Conservation (phyloP, 495 filamentous ascomycete genomes). For the Neurospora sp. region DNA sequence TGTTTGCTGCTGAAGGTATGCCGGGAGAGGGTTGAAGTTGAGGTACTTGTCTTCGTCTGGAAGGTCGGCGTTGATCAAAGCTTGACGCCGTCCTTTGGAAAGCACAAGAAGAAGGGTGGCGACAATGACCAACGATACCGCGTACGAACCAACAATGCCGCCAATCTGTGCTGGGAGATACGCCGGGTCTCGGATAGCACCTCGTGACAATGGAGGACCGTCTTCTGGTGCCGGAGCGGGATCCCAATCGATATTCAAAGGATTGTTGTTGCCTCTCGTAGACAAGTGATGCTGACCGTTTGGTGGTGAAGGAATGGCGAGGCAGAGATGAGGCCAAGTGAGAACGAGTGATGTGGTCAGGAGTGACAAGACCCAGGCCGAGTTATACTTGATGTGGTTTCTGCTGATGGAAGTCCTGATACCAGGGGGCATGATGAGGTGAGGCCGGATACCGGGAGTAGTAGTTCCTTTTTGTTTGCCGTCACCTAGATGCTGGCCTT, state of each 20-base stretch:
- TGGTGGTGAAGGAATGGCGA: conserved; percentile 10
- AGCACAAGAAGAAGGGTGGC: conserved; percentile 51
- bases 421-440: conserved; percentile 24
- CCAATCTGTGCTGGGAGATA: conserved; percentile 67
- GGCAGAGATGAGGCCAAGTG: conserved; percentile 20
- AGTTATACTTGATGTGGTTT: conserved; percentile 16
- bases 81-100: conserved; percentile 32
- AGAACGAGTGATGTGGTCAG: conserved; percentile 23
- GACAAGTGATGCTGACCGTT: conserved; percentile 12
- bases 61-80: conserved; percentile 23
- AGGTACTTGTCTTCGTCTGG: conserved; percentile 11
- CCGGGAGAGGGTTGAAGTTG: conserved; percentile 20
- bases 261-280: conserved; percentile 31
- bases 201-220: conserved; percentile 44
- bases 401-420: conserved; percentile 1
- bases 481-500: not conserved
- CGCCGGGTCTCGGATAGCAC: conserved; percentile 45
- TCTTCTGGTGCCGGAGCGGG: conserved; percentile 49
- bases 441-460: conserved; percentile 7
- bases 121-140: conserved; percentile 59
- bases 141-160: conserved; percentile 70
- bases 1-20: conserved; percentile 27
- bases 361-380: conserved; percentile 14
- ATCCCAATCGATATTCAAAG: conserved; percentile 42
- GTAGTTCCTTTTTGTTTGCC: conserved; percentile 6